These are phyloP conservation scores for Halocafeteria seosinensis DNA, from an alignment of 108 stramenopile genomes.

Conservation along the genomic window DNA sequence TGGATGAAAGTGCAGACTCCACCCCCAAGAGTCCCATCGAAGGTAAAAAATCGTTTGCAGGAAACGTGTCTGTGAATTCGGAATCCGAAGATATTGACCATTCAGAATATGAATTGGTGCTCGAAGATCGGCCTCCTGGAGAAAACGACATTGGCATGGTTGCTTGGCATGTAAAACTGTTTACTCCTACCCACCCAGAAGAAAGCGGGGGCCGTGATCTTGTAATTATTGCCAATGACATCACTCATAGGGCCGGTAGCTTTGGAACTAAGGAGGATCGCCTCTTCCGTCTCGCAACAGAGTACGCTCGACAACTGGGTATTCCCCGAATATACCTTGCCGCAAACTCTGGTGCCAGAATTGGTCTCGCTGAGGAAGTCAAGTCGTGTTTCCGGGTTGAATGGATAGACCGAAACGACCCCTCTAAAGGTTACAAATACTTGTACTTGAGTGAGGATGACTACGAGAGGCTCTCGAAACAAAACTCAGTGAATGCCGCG, in stretches of 20 bases:
- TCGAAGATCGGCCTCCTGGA: slow-evolving; percentile 64
- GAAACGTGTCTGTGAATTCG: not conserved
- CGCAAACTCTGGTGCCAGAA: slow-evolving; percentile 75
- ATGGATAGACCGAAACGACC: slow-evolving; percentile 75
- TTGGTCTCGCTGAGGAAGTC: slow-evolving; percentile 85
- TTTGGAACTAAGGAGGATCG: slow-evolving; percentile 95
- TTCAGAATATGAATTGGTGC: slow-evolving; percentile 50
- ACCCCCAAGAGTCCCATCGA: no score
- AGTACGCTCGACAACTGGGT: slow-evolving; percentile 60
- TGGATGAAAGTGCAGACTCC: not conserved
- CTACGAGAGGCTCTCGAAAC: slow-evolving; percentile 50
- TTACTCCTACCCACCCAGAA: slow-evolving; percentile 82
- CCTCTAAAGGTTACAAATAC: slow-evolving; percentile 82
- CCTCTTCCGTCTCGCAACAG: slow-evolving; percentile 80
- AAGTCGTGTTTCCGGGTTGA: slow-evolving; percentile 75
- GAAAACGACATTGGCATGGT: slow-evolving; percentile 98
- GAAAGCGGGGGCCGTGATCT: slow-evolving; percentile 64
- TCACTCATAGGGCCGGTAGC: slow-evolving; percentile 84
- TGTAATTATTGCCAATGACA: slow-evolving; percentile 96
- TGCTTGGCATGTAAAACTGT: slow-evolving; percentile 82
- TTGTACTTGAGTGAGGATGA: slow-evolving; percentile 70
- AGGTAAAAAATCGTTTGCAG: no score
- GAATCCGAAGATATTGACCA: not conserved
- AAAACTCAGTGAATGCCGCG: not conserved
- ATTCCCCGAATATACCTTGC: slow-evolving; percentile 69